These are phyloP conservation scores for Pilasporangium apinafurcum DNA, from an alignment of 352 stramenopile species.

Conservation along the genomic window DNA sequence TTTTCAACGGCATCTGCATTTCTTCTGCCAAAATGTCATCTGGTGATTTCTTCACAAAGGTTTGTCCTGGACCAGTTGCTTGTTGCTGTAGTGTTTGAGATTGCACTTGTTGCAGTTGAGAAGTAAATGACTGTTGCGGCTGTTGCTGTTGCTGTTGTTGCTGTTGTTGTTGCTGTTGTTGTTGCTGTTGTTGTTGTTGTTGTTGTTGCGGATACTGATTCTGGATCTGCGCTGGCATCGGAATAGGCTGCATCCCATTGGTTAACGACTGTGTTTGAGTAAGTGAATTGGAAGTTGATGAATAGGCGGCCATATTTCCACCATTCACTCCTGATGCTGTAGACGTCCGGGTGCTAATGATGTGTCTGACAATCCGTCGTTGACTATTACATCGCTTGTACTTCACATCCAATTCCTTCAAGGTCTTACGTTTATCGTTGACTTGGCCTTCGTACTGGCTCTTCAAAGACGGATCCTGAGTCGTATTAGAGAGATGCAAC, in stretches of 20 bases:
- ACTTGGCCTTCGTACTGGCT: slow-evolving; percentile 63
- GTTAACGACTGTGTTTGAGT: neutral
- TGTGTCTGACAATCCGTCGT: slow-evolving; percentile 74
- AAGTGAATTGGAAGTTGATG: too few relatives aligned
- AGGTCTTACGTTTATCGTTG: slow-evolving; percentile 55
- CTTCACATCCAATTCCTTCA: slow-evolving; percentile 75
- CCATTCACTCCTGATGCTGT: too few relatives aligned
- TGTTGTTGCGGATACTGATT: neutral
- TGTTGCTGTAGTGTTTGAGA: neutral
- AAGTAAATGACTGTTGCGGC: neutral
- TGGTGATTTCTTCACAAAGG: slow-evolving; percentile 25
- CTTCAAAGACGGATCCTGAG: slow-evolving; percentile 53
- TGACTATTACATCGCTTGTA: slow-evolving; percentile 78
- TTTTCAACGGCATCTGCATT: slow-evolving; percentile 21
- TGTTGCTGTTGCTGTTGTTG: neutral
- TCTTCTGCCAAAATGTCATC: slow-evolving; percentile 49
- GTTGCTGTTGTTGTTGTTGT: slow-evolving; percentile 17
- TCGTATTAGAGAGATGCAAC: slow-evolving; percentile 68
- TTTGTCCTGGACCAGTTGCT: neutral
- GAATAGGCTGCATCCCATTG: slow-evolving; percentile 32
- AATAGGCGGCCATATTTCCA: too few relatives aligned
- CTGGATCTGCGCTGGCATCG: slow-evolving; percentile 30
- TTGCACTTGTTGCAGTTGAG: neutral
- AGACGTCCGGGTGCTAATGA: slow-evolving; percentile 44
- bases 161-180: slow-evolving; percentile 10